These are phyloP conservation scores for Nyssa sinensis DNA, from an alignment of 148 eudicot genomes.

Conservation along the genomic window DNA sequence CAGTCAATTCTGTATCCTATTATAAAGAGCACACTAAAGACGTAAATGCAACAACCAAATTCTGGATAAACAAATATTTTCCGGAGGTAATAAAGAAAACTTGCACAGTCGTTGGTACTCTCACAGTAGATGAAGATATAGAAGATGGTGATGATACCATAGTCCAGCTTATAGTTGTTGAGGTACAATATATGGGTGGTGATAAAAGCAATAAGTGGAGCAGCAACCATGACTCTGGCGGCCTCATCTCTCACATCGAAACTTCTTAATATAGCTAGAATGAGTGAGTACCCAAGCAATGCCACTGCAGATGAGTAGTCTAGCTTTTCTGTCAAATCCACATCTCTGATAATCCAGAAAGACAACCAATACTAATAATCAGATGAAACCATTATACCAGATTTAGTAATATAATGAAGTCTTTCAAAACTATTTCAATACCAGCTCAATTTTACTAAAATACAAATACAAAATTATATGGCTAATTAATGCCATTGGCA, in stretches of 20 bases:
- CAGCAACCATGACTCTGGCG: constrained; percentile 75
- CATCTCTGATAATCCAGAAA: constrained; percentile 54
- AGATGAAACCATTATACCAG: neutral
- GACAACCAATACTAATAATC: constrained; percentile 1
- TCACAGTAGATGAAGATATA: constrained; percentile 7
- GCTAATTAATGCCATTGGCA: neutral
- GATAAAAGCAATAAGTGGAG: constrained; percentile 64
- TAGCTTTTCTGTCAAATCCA: constrained; percentile 74
- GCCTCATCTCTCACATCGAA: constrained; percentile 64
- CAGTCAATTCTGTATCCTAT: neutral
- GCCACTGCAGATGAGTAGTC: constrained; percentile 89
- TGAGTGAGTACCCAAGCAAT: constrained; percentile 72
- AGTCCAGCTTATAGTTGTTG: constrained; percentile 63
- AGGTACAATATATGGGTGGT: constrained; percentile 80
- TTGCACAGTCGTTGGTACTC: neutral
- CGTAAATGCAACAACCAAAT: neutral
- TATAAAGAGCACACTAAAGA: neutral
- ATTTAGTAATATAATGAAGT: neutral
- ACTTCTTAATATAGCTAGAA: constrained; percentile 70
- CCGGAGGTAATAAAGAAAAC: neutral
- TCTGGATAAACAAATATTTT: neutral
- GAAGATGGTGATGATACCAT: constrained; percentile 48
- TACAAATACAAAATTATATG: neutral
- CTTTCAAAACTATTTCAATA: neutral
- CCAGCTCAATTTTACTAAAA: neutral